Percentiles rank a stretch among this genome's conserved stretches.
phyloP scores from a whole-genome alignment of 179 eudicot species.

The Drosera spatulata region DNA sequence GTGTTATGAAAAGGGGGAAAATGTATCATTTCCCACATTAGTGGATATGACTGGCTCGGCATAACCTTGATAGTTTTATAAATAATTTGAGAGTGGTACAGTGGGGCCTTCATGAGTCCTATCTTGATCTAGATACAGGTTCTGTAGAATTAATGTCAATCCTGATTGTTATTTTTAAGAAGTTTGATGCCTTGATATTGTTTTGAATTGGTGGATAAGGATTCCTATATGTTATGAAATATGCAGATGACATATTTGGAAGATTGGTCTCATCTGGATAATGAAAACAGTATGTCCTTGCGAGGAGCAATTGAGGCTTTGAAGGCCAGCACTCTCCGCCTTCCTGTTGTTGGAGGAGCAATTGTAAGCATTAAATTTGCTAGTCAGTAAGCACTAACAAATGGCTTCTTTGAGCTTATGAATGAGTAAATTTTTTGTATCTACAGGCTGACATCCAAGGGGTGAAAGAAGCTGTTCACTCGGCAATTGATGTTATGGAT shows the following conservation, averaged over 20 bases:
- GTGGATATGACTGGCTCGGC: too few relatives aligned
- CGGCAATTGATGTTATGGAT: constrained; percentile 91
- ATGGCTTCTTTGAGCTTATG: constrained; percentile 1
- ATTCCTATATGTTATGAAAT: constrained; percentile 8
- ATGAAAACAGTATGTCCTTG: constrained; percentile 63
- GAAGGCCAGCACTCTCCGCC: constrained; percentile 97
- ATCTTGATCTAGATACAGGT: too few relatives aligned
- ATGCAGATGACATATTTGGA: constrained; percentile 63
- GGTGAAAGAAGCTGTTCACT: constrained; percentile 69
- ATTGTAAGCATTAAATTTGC: constrained; percentile 40
- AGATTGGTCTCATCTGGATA: constrained; percentile 82
- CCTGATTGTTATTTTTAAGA: too few relatives aligned
- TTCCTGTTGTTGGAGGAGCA: constrained; percentile 92
- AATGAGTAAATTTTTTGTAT: constrained; percentile 3
- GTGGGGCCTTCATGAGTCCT: too few relatives aligned
- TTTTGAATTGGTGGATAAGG: background rate
- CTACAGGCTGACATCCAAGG: constrained; percentile 75
- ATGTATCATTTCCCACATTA: too few relatives aligned
- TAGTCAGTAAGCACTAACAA: background rate
- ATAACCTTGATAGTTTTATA: too few relatives aligned
- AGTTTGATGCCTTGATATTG: background rate
- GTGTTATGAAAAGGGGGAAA: too few relatives aligned
- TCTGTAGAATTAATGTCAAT: too few relatives aligned
- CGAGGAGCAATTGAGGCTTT: constrained; percentile 87
- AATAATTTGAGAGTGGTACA: too few relatives aligned